phyloP scores from a whole-genome alignment of 495 filamentous ascomycete genomes.

The Penicillium taxi region DNA sequence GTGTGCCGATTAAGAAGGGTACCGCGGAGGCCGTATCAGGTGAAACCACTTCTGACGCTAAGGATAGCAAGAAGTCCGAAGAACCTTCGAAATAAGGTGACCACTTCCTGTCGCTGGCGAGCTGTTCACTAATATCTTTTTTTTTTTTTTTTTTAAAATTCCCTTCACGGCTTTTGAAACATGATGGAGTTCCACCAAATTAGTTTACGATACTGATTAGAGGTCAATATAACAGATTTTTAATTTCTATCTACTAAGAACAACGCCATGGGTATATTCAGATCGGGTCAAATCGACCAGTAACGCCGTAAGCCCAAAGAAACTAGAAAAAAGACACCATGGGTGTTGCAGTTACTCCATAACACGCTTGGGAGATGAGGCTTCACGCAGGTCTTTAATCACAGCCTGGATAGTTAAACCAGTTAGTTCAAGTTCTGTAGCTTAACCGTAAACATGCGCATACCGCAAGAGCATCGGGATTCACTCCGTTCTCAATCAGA shows the following conservation, averaged over 20 bases:
- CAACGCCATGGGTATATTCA: conserved; percentile 14
- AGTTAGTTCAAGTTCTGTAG: background rate
- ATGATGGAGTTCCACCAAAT: too few relatives aligned
- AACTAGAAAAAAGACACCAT: background rate
- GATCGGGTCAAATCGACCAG: conserved; percentile 2
- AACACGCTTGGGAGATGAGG: conserved; percentile 14
- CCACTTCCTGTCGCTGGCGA: conserved; percentile 1
- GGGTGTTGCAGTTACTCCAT: conserved; percentile 12
- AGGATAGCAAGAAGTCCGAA: conserved; percentile 20
- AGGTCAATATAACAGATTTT: conserved; percentile 1
- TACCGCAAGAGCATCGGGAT: conserved; percentile 91
- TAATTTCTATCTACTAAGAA: too few relatives aligned
- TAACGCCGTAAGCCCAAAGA: conserved; percentile 11
- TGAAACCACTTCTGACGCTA: conserved; percentile 21
- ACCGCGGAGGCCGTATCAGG: conserved; percentile 50
- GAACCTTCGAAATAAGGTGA: conserved; percentile 27
- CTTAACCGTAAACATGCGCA: conserved; percentile 19
- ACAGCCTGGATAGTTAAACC: conserved; percentile 47
- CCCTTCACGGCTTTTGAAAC: background rate
- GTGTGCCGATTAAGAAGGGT: conserved; percentile 61
- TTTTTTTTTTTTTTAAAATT: conserved; percentile 5
- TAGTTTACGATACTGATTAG: conserved; percentile 11
- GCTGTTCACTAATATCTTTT: background rate
- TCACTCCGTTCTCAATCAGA: conserved; percentile 93
- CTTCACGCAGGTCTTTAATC: conserved; percentile 64